phyloP scores from a whole-genome alignment of 441 rosid species.

The Daphne laureola region DNA sequence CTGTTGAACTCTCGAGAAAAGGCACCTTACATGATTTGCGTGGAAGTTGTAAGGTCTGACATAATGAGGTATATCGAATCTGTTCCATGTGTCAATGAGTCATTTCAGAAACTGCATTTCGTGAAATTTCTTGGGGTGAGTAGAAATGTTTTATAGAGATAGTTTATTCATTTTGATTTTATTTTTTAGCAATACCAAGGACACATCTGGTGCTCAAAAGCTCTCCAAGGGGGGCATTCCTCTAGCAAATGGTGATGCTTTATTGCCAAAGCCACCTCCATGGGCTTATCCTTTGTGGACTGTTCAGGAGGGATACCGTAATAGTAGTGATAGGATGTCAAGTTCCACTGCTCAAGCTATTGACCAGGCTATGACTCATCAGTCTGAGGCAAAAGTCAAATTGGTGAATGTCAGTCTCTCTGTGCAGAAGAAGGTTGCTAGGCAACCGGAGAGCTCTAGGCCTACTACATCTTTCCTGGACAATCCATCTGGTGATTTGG shows the following conservation, averaged over 20 bases:
- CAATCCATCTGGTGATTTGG: slow-evolving; percentile 9
- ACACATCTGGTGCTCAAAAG: slow-evolving; percentile 64
- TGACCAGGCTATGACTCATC: slow-evolving; percentile 96
- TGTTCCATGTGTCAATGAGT: background rate
- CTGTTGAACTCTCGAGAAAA: slow-evolving; percentile 98
- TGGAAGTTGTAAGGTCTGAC: slow-evolving; percentile 88
- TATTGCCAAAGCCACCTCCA: slow-evolving; percentile 95
- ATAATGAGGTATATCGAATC: slow-evolving; percentile 46
- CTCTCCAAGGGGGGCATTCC: slow-evolving; percentile 97
- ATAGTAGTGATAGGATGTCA: slow-evolving; percentile 96
- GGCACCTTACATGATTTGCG: slow-evolving; percentile 91
- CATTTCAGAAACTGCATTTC: background rate
- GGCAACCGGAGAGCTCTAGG: slow-evolving; percentile 23
- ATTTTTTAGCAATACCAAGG: slow-evolving; percentile 59
- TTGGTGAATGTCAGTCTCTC: slow-evolving; percentile 61
- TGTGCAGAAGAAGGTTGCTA: slow-evolving; percentile 38
- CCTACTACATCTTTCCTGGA: slow-evolving; percentile 16
- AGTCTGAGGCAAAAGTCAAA: slow-evolving; percentile 65
- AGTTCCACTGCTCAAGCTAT: slow-evolving; percentile 92
- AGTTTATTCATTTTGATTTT: slow-evolving; percentile 15
- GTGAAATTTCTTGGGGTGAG: background rate
- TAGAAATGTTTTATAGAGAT: background rate
- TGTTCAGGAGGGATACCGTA: slow-evolving; percentile 89
- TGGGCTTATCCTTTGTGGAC: slow-evolving; percentile 99
- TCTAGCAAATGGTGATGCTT: slow-evolving; percentile 94